Percentiles rank a stretch among this genome's conserved stretches.
phyloP scores from a whole-genome alignment of 2,329 filamentous ascomycete genomes.

The Xylariaceae sp. region DNA sequence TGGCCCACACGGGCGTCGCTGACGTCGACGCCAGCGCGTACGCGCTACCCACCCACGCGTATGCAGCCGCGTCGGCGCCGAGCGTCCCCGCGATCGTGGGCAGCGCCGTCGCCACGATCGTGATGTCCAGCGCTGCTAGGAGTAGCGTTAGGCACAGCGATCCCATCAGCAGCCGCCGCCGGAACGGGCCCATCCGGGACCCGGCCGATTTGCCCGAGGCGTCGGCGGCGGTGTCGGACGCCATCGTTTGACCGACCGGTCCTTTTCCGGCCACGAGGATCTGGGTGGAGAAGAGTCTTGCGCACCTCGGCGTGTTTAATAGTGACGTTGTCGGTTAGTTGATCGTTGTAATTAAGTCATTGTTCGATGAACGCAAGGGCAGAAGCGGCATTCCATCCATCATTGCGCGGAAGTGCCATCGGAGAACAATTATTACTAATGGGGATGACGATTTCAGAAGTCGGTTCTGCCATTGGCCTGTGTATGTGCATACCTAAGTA shows the following conservation, averaged over 20 bases:
- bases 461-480: too few relatives aligned
- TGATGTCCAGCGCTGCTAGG: slow-evolving; percentile 26
- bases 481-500: too few relatives aligned
- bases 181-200: background rate
- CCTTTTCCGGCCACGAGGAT: background rate
- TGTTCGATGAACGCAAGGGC: too few relatives aligned
- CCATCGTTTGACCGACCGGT: background rate
- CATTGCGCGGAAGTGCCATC: too few relatives aligned
- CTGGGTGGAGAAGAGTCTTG: too few relatives aligned
- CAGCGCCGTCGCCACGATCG: slow-evolving; percentile 52
- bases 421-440: too few relatives aligned
- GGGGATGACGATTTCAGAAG: too few relatives aligned
- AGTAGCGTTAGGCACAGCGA: slow-evolving; percentile 9
- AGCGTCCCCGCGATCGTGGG: slow-evolving; percentile 52
- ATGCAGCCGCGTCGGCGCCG: slow-evolving; percentile 55
- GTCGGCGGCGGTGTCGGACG: background rate
- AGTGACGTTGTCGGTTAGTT: background rate
- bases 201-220: background rate
- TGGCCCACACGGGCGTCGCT: slow-evolving; percentile 61
- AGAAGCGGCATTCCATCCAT: too few relatives aligned
- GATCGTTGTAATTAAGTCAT: too few relatives aligned
- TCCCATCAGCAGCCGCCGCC: slow-evolving; percentile 4
- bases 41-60: slow-evolving; percentile 68
- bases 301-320: background rate
- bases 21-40: slow-evolving; percentile 64